Base-by-base conservation (phyloP, 177 flowering plant species). In the Telopea speciosissima region DNA sequence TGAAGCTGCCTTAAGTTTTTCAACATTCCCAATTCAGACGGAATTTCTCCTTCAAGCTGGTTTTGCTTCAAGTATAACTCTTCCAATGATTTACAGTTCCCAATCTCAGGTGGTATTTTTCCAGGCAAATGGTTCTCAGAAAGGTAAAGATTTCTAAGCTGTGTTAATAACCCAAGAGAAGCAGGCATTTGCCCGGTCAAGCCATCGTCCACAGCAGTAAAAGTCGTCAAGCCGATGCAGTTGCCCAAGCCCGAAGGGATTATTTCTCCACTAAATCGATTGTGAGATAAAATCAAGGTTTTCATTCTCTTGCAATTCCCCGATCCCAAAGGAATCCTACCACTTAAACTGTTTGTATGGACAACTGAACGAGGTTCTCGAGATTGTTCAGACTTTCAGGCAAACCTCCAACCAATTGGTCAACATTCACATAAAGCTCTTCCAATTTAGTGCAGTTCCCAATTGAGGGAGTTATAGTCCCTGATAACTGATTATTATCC, bases 31-130 rank as follows among this genome's bases (percentile, higher is more conserved):
- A 16, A 14, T 52, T 52, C 58, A 13, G 21, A 11, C 6, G 21
- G 58, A 52, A 52, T 52, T 52, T 52, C 58, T 19, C 58, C 58
- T 52, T 52, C 58, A 14, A 52, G 58, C n/a, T 14, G 58, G 58
- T 52, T 52, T 12, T 19, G 4, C 58, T 52, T 12, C 56, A 49
- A 49, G 13, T 3, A 49, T 49, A 49, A 1, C 5, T 49, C 56
- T 17, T 49, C 19, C 80, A 87, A 77, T 59, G 81, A 75, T 67
- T 74, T 73, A 74, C 90, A 87, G 0, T 78, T 78, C 11, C 89
- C 90, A 33, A 87, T 77, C 75, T 87, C 84, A 31, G 85, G 81
- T 1, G 87, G 90, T 33, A 87, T 84, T 8, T 58, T 77, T n/a
- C 87, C 89, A 3, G 85, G 80, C 71, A 87, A 69, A 13, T 10